A percentile compares a stretch with the other conserved stretches of the same genome.
phyloP scores from a whole-genome alignment of 164 flowering plant species.

The Taxillus chinensis region DNA sequence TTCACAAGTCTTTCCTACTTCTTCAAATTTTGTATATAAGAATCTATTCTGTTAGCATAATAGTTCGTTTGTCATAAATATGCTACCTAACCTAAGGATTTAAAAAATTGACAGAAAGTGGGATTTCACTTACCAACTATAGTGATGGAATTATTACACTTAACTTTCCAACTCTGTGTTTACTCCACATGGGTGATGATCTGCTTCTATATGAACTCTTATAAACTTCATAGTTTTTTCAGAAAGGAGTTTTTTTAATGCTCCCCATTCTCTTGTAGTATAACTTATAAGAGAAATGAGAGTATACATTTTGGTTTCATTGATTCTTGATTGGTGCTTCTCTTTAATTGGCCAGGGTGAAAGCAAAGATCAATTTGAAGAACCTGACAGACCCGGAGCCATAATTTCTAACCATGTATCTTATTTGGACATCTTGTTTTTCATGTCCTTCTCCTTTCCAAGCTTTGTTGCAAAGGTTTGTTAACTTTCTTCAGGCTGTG shows the following conservation, averaged over 20 bases:
- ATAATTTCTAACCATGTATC: slow-evolving; percentile 83
- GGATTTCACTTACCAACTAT: too few relatives aligned
- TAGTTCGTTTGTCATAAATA: too few relatives aligned
- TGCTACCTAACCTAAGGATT: too few relatives aligned
- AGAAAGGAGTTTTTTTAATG: not conserved
- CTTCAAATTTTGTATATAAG: too few relatives aligned
- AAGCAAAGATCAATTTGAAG: slow-evolving; percentile 28
- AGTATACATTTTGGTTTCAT: not conserved
- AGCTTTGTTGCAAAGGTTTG: slow-evolving; percentile 91
- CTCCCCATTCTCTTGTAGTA: not conserved
- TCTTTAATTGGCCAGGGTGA: slow-evolving; percentile 30
- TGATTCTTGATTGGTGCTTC: not conserved
- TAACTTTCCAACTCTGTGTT: too few relatives aligned
- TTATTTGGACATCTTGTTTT: slow-evolving; percentile 80
- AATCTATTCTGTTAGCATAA: too few relatives aligned
- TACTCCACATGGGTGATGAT: too few relatives aligned
- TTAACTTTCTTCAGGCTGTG: not conserved
- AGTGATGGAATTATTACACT: too few relatives aligned
- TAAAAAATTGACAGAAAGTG: too few relatives aligned
- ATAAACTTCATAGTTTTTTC: not conserved
- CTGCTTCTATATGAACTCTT: too few relatives aligned
- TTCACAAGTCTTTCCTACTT: too few relatives aligned
- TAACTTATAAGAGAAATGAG: not conserved
- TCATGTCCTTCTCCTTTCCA: slow-evolving; percentile 86
- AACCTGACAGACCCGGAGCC: slow-evolving; percentile 65